Percentiles rank a stretch among this genome's conserved stretches.
These are phyloP conservation scores for Penicillium rolfsii DNA, from an alignment of 2,329 filamentous ascomycete genomes.

Conservation along the genomic window DNA sequence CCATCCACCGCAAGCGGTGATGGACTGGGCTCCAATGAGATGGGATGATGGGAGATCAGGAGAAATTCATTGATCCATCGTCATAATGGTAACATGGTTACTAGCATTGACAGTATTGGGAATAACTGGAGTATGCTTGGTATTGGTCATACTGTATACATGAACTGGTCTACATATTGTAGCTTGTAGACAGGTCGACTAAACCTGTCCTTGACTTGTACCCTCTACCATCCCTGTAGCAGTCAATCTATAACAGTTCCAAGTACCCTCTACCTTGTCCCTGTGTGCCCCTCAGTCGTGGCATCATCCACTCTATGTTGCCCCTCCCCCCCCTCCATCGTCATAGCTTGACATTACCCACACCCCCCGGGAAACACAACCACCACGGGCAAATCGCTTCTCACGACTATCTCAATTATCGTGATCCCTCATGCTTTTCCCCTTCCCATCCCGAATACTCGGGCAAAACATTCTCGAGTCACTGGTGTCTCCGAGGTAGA, in stretches of 20 bases:
- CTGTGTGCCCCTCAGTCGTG: slow-evolving; percentile 22
- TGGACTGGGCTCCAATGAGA: background rate
- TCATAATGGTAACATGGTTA: background rate
- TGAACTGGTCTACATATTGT: background rate
- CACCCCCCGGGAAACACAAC: slow-evolving; percentile 5
- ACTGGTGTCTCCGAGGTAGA: slow-evolving; percentile 24
- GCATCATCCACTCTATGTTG: slow-evolving; percentile 23
- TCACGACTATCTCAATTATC: slow-evolving; percentile 12
- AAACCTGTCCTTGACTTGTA: background rate
- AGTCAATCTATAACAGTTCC: background rate
- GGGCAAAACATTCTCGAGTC: slow-evolving; percentile 38
- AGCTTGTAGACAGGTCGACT: too few relatives aligned
- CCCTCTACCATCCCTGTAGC: background rate
- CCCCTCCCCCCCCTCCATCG: slow-evolving; percentile 9
- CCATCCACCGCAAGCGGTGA: slow-evolving; percentile 6
- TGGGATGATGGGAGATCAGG: background rate
- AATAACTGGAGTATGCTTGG: background rate
- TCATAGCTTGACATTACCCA: slow-evolving; percentile 10
- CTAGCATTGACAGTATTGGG: background rate
- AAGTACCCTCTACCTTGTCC: background rate
- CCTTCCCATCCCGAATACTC: slow-evolving; percentile 9
- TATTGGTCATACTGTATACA: background rate
- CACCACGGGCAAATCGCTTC: background rate
- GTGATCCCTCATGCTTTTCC: slow-evolving; percentile 14
- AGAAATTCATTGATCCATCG: background rate